Evolutionary conservation across 306 rosid species (phyloP).

Genomic region (Aeschynomene evenia): DNA sequence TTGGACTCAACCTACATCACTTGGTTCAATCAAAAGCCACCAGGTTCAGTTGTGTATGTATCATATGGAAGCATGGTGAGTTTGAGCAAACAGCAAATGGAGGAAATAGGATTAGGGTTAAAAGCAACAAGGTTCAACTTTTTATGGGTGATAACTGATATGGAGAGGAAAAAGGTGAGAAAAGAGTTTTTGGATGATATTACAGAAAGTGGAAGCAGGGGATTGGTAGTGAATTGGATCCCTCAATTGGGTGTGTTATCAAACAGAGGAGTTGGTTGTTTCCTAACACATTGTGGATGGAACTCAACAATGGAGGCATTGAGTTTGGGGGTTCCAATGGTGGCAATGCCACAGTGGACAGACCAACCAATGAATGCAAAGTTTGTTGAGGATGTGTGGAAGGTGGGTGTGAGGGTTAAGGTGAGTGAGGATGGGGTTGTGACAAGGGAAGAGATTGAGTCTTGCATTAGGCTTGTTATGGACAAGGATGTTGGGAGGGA

Average conservation of each 20-base stretch:
- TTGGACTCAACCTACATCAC: conserved; percentile 23
- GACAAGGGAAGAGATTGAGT: conserved; percentile 40
- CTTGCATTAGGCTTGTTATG: conserved; percentile 41
- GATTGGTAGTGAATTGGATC: conserved; percentile 50
- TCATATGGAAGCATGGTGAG: conserved; percentile 60
- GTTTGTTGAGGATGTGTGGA: conserved; percentile 46
- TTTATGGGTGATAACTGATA: conserved; percentile 55
- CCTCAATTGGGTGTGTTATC: conserved; percentile 53
- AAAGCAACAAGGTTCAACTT: conserved; percentile 37
- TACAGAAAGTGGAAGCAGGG: conserved; percentile 32
- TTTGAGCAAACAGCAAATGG: conserved; percentile 45
- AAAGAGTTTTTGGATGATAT: conserved; percentile 27
- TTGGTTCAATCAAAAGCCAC: conserved; percentile 52
- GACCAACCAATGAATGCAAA: conserved; percentile 58
- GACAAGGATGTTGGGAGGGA: conserved; percentile 29
- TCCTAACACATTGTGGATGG: conserved; percentile 58
- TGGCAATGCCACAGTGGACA: conserved; percentile 56
- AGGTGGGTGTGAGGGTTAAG: conserved; percentile 47
- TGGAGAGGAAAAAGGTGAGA: conserved; percentile 35
- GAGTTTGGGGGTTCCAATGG: conserved; percentile 56
- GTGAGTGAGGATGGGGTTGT: conserved; percentile 42
- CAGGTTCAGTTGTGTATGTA: conserved; percentile 45
- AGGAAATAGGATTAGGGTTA: conserved; percentile 47
- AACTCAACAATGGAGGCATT: conserved; percentile 54
- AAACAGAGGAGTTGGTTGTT: conserved; percentile 46